phyloP scores from a whole-genome alignment of 768 basidiomycete genomes.

The Calocybe cyanea region DNA sequence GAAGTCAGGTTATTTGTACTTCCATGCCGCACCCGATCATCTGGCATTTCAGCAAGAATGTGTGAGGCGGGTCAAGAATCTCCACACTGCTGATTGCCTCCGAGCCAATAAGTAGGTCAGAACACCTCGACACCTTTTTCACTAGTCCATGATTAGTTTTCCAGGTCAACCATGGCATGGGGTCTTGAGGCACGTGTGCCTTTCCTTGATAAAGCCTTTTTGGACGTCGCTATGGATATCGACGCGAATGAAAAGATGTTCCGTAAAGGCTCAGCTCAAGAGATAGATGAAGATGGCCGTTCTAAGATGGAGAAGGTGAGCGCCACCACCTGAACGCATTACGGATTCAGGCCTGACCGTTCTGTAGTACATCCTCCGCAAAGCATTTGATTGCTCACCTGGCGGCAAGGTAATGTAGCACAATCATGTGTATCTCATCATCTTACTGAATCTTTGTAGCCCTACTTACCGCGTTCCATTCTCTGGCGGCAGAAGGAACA shows the following conservation, averaged over 20 bases:
- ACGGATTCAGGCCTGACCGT: not conserved
- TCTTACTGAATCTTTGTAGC: constrained; percentile 35
- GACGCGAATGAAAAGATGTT: constrained; percentile 89
- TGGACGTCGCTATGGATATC: constrained; percentile 90
- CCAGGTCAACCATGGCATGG: constrained; percentile 98
- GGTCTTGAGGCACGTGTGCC: constrained; percentile 98
- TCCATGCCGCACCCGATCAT: constrained; percentile 93
- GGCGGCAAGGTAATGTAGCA: constrained; percentile 58
- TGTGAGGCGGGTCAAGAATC: constrained; percentile 92
- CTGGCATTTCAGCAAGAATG: constrained; percentile 92
- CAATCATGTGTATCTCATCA: not conserved
- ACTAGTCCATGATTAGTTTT: not conserved
- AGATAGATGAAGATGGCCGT: constrained; percentile 77
- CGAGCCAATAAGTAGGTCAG: constrained; percentile 91
- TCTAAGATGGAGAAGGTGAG: constrained; percentile 94
- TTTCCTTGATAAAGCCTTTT: constrained; percentile 95
- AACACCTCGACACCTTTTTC: not conserved
- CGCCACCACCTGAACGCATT: not conserved
- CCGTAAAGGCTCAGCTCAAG: constrained; percentile 70
- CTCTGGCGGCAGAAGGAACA: constrained; percentile 99
- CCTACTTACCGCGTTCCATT: constrained; percentile 91
- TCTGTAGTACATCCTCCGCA: constrained; percentile 84
- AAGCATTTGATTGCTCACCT: constrained; percentile 87
- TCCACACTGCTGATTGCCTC: constrained; percentile 96
- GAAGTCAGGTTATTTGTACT: constrained; percentile 87